Evolutionary conservation across 139 green algal genomes (phyloP).

Genomic region (Cymbomonas tetramitiformis): DNA sequence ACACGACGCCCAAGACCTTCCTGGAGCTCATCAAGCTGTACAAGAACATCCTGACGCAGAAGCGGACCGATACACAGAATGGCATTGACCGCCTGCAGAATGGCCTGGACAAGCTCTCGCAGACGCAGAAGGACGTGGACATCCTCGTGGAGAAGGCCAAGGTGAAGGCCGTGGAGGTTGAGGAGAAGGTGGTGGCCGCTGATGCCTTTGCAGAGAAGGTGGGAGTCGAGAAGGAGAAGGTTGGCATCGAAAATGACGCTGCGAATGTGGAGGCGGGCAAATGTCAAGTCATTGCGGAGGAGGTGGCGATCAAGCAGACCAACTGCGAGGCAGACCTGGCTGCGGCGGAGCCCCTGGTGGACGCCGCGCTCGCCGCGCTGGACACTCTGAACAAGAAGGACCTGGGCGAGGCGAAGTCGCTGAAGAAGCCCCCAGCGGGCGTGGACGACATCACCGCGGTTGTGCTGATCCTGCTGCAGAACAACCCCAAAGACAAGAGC

Average conservation of each 20-base stretch:
- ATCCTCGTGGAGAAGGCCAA: slow-evolving; percentile 69
- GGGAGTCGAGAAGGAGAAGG: slow-evolving; percentile 73
- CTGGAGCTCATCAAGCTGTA: slow-evolving; percentile 81
- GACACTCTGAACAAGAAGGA: slow-evolving; percentile 81
- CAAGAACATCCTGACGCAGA: slow-evolving; percentile 47
- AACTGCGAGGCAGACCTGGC: slow-evolving; percentile 62
- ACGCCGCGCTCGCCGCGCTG: slow-evolving; percentile 59
- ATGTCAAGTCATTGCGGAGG: slow-evolving; percentile 53
- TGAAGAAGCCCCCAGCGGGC: slow-evolving; percentile 70
- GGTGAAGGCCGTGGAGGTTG: slow-evolving; percentile 65
- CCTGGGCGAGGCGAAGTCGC: slow-evolving; percentile 60
- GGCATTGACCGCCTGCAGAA: slow-evolving; percentile 55
- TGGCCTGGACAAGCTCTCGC: slow-evolving; percentile 66
- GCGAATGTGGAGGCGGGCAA: slow-evolving; percentile 65
- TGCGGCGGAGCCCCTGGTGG: slow-evolving; percentile 65
- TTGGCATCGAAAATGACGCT: slow-evolving; percentile 60
- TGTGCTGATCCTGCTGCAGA: slow-evolving; percentile 66
- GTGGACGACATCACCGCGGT: slow-evolving; percentile 80
- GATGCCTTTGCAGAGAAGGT: slow-evolving; percentile 67
- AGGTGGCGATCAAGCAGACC: slow-evolving; percentile 65
- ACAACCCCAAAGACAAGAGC: slow-evolving; percentile 72
- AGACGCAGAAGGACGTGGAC: slow-evolving; percentile 65
- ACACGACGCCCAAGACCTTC: slow-evolving; percentile 82
- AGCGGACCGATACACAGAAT: slow-evolving; percentile 21
- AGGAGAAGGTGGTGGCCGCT: slow-evolving; percentile 64